Evolutionary conservation across 345 rosid genomes (phyloP).

Genomic region (Bretschneidera sinensis): DNA sequence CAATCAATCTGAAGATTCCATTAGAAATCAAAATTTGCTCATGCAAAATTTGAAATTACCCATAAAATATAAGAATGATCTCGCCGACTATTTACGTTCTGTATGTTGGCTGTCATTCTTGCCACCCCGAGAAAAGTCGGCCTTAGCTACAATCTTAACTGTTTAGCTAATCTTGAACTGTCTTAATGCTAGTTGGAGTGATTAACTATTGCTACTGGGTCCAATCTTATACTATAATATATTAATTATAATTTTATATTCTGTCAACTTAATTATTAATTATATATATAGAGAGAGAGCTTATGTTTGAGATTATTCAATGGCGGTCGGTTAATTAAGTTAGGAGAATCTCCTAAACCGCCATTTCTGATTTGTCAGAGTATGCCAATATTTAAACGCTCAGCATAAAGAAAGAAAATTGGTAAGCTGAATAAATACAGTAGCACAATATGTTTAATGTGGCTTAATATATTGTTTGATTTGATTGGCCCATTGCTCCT

Average conservation of each 20-base stretch:
- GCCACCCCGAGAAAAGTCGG: conserved; percentile 49
- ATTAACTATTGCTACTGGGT: background rate
- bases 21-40: background rate
- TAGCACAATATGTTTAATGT: too few species aligned
- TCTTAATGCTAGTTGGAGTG: background rate
- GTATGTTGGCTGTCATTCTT: conserved; percentile 49
- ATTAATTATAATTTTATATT: too few species aligned
- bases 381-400: conserved; percentile 17
- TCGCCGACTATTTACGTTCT: conserved; percentile 35
- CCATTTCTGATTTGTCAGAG: conserved; percentile 50
- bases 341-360: conserved; percentile 35
- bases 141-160: conserved; percentile 28
- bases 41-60: background rate
- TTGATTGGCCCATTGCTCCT: background rate
- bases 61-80: background rate
- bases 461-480: conserved; percentile 26
- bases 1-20: too few species aligned
- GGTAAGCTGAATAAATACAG: too few species aligned
- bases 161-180: conserved; percentile 31
- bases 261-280: too few species aligned
- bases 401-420: too few species aligned
- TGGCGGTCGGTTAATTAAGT: conserved; percentile 40
- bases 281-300: too few species aligned
- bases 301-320: too few species aligned
- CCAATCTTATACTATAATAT: too few species aligned